These are phyloP conservation scores for Canna indica DNA, from an alignment of 176 grass and related monocot species.

Conservation along the genomic window DNA sequence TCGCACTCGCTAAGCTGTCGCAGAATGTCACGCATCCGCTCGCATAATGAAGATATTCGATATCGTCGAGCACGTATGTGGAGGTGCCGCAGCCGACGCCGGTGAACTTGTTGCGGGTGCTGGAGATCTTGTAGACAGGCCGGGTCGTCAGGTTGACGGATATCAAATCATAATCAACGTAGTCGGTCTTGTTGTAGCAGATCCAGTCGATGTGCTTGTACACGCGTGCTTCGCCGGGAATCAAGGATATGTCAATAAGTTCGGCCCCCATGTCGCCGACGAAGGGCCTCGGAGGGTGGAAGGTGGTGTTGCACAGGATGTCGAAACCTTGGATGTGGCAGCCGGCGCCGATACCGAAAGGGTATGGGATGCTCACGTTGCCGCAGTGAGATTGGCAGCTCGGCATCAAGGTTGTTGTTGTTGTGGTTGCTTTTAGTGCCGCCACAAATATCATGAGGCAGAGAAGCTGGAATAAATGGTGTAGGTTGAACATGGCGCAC, in stretches of 20 bases:
- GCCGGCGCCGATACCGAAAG: background rate
- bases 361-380: background rate
- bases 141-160: background rate
- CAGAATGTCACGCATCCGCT: background rate
- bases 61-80: background rate
- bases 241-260: background rate
- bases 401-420: background rate
- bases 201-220: background rate
- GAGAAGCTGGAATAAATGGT: too few relatives aligned
- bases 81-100: constrained; percentile 10
- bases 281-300: background rate
- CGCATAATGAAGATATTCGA: background rate
- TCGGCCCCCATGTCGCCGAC: background rate
- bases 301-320: background rate
- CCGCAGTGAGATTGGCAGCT: background rate
- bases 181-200: background rate
- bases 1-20: background rate
- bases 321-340: background rate
- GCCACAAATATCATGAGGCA: too few relatives aligned
- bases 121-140: constrained; percentile 12
- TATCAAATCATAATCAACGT: background rate
- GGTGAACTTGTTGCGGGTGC: constrained; percentile 6
- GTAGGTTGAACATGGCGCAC: too few relatives aligned
- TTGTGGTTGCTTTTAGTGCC: too few relatives aligned
- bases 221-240: background rate